These are phyloP conservation scores for Sarocladium brachiariae DNA, from an alignment of 2,329 filamentous ascomycete species.

Conservation along the genomic window DNA sequence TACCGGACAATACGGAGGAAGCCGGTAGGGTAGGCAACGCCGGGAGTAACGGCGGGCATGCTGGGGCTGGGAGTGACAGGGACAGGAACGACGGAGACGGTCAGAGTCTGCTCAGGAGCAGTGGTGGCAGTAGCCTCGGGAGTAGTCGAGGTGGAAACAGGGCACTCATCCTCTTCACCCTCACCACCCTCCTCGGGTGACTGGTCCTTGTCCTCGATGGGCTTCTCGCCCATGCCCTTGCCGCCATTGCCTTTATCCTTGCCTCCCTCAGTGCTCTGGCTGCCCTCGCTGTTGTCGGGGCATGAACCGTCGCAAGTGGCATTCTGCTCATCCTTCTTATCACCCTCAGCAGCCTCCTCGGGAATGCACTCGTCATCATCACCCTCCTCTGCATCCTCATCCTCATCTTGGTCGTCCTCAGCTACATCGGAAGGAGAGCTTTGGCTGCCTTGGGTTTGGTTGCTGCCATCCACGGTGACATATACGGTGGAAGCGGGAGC, in stretches of 20 bases:
- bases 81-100: conserved; percentile 15
- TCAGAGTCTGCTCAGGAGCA: conserved; percentile 14
- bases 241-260: conserved; percentile 9
- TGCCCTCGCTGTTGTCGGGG: conserved; percentile 8
- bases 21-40: conserved; percentile 28
- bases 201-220: conserved; percentile 4
- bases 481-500: conserved; percentile 28
- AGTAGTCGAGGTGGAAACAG: background rate
- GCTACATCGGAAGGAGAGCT: conserved; percentile 10
- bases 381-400: conserved; percentile 10
- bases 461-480: conserved; percentile 23
- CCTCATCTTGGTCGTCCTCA: conserved; percentile 10
- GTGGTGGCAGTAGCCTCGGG: background rate
- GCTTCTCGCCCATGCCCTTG: background rate
- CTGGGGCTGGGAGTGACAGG: conserved; percentile 19
- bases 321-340: conserved; percentile 15
- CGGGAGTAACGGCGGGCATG: conserved; percentile 21
- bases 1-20: conserved; percentile 27
- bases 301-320: conserved; percentile 10
- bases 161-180: conserved; percentile 13
- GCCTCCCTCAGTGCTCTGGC: conserved; percentile 11
- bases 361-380: conserved; percentile 13
- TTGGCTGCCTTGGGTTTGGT: conserved; percentile 12
- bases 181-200: conserved; percentile 12
- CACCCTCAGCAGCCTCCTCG: conserved; percentile 13